Evolutionary conservation across 352 stramenopile genomes (phyloP), one percentile per base, ranked within the genome.

Genomic region (Phytophthora macrochlamydospora): DNA sequence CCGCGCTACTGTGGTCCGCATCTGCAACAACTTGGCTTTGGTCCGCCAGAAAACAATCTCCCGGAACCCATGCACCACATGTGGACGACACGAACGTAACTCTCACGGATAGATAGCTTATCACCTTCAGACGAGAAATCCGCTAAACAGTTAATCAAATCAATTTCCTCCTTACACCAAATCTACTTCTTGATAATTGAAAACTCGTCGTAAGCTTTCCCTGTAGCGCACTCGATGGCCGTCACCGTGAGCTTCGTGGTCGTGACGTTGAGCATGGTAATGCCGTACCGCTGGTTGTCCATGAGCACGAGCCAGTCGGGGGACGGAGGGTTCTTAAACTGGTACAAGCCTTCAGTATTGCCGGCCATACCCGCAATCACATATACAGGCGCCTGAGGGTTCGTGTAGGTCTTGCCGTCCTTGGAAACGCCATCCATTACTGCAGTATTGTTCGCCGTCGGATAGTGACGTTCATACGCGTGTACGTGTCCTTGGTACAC

Each of bases 401-500:
- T 81, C 12, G 52, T 7, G 59, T 81, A 81, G 3, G 38, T 62
- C n/a, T 66, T 69, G 9, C 59, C 63, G 33, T 79, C 70, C 7
- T 50, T 62, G 42, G 62, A 77, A n/a, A 81, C 67, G 0, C 73
- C 73, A 28, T 71, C 56, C 31, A 57, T 18, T 9, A 79, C 31
- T 5, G 71, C 50, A 1, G 24, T 55, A 43, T 46, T 62, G 46
- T 65, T 65, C 11, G 55, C 67, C 14, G 77, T 70, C 2, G 73
- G 73, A 0, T 60, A 56, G 3, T 79, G 71, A 13, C 73, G 69
- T 35, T 81, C 65, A 51, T 79, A 81, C 29, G 56, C 79, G 29
- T 85, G 76, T 50, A 73, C 54, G 48, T 85, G 76, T 3, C 71
- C 73, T 6, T 72, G 67, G 6, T 81, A 12, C 6, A 83, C 74